Percentiles rank a stretch among this genome's conserved stretches.
Conservation (phyloP, 495 filamentous ascomycete species). For the Sordaria brevicollis region DNA sequence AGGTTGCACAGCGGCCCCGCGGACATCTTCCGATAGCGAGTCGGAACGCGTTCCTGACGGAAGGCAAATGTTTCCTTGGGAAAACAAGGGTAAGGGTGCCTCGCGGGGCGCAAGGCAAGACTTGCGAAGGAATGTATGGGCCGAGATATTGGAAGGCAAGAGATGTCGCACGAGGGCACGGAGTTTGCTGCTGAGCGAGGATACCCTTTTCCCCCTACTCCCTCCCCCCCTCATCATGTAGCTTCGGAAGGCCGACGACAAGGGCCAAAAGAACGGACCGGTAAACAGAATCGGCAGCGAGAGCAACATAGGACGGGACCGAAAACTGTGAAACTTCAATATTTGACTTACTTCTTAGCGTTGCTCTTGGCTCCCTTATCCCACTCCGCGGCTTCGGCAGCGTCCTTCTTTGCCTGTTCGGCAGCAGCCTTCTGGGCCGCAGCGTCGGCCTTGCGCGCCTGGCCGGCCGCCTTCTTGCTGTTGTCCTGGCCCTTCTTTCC, state of each 20-base stretch:
- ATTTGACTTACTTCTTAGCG: conserved; percentile 64
- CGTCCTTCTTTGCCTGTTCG: conserved; percentile 55
- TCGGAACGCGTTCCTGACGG: background rate
- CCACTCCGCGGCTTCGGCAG: conserved; percentile 71
- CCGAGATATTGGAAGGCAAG: background rate
- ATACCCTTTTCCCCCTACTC: background rate
- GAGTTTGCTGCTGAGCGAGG: background rate
- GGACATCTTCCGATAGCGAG: background rate
- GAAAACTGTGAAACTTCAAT: background rate
- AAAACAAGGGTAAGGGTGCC: background rate
- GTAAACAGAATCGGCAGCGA: background rate
- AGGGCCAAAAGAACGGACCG: background rate
- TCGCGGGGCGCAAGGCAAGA: background rate
- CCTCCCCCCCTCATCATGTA: too few relatives aligned
- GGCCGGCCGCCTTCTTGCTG: conserved; percentile 82
- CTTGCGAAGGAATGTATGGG: background rate
- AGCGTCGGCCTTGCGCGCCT: conserved; percentile 86
- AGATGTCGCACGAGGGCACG: background rate
- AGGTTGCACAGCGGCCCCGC: background rate
- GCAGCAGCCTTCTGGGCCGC: conserved; percentile 67
- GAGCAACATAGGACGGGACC: background rate
- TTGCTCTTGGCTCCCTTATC: conserved; percentile 70
- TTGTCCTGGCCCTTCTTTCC: conserved; percentile 60
- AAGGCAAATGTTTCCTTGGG: background rate
- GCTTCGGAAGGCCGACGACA: background rate